These are phyloP conservation scores for Calonectria fujianensis DNA, from an alignment of 2,329 filamentous ascomycete species.

Conservation along the genomic window DNA sequence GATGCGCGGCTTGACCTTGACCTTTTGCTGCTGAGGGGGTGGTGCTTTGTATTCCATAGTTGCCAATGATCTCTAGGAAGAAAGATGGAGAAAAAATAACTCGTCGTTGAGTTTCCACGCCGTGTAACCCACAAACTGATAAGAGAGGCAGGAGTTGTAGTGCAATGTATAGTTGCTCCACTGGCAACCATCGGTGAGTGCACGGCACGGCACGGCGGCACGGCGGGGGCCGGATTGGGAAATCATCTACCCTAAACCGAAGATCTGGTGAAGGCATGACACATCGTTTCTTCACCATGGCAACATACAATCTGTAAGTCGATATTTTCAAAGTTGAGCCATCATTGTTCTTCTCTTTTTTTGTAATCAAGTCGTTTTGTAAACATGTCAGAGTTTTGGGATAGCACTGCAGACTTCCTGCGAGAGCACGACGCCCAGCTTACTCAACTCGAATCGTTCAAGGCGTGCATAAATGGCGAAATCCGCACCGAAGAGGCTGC, in stretches of 20 bases:
- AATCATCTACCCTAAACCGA: conserved; percentile 27
- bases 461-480: conserved; percentile 30
- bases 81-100: neutral
- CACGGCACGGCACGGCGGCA: neutral
- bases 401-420: neutral
- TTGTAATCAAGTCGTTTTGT: neutral
- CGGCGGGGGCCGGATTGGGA: neutral
- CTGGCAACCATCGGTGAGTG: neutral
- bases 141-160: neutral
- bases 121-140: neutral
- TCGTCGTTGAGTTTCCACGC: neutral
- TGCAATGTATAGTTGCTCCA: conserved; percentile 6
- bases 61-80: neutral
- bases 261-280: neutral
- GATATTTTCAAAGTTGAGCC: too few relatives aligned
- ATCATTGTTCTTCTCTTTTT: neutral
- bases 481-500: neutral
- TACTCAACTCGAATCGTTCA: conserved; percentile 22
- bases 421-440: conserved; percentile 11
- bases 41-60: conserved; percentile 65
- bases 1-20: conserved; percentile 73
- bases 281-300: neutral
- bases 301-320: neutral
- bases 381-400: conserved; percentile 30
- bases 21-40: conserved; percentile 39